Evolutionary conservation across 2,329 filamentous ascomycete species (phyloP).

Genomic region (Trichoderma cornu-damae): DNA sequence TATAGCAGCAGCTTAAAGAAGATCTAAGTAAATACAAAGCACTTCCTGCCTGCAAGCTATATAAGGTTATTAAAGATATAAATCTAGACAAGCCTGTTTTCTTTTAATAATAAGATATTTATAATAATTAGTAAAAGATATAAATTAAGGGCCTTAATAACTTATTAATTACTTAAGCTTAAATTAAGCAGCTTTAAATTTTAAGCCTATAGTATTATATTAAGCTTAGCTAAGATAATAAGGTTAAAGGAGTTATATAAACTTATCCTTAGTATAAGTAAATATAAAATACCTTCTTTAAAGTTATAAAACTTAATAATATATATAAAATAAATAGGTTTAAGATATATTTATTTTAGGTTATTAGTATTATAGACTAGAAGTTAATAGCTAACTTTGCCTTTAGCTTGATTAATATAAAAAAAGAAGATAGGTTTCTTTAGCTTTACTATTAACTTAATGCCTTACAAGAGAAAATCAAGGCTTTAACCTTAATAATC

Average conservation of each 20-base stretch:
- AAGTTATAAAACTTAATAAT: background rate
- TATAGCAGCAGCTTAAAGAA: too few relatives aligned
- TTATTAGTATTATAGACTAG: background rate
- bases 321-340: background rate
- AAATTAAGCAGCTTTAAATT: too few relatives aligned
- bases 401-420: background rate
- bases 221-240: background rate
- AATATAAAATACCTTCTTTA: background rate
- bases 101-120: too few relatives aligned
- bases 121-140: too few relatives aligned
- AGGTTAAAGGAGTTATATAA: background rate
- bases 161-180: too few relatives aligned
- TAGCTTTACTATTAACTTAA: background rate
- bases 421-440: background rate
- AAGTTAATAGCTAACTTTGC: background rate
- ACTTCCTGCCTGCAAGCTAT: too few relatives aligned
- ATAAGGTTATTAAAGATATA: too few relatives aligned
- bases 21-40: too few relatives aligned
- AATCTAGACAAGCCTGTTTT: too few relatives aligned
- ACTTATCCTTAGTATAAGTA: background rate
- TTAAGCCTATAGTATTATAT: too few relatives aligned
- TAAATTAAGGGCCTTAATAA: too few relatives aligned
- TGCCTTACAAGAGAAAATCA: background rate
- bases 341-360: background rate
- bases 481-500: background rate